Conservation (phyloP, 495 filamentous ascomycete genomes). For the Aspergillus nanangensis region DNA sequence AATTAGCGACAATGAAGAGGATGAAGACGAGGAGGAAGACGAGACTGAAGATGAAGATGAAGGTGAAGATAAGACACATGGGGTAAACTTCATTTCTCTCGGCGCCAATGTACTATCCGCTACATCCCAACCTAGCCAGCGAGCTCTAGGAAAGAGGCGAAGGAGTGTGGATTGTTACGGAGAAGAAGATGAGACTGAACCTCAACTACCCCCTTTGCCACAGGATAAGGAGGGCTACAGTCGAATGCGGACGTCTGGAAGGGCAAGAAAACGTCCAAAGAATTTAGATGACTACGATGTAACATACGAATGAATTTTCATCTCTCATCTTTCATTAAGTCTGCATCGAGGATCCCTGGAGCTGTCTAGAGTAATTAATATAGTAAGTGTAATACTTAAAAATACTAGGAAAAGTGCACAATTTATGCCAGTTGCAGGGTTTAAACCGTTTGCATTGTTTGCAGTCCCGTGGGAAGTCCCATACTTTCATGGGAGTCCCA, state of each 20-base stretch:
- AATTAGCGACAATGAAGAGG: neutral
- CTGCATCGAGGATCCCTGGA: neutral
- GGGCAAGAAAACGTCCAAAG: neutral
- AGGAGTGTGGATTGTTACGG: no score
- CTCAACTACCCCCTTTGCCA: no score
- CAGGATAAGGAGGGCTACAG: neutral
- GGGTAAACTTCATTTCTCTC: neutral
- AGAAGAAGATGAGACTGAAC: no score
- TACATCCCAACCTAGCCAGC: neutral
- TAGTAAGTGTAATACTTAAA: neutral
- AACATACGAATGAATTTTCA: neutral
- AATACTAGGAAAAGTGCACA: neutral
- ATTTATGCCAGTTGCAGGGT: neutral
- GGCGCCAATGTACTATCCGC: neutral
- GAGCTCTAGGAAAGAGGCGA: neutral
- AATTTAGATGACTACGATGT: neutral
- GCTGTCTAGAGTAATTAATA: neutral
- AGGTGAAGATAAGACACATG: neutral
- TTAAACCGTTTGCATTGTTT: neutral
- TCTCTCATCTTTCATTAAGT: neutral
- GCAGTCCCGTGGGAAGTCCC: neutral
- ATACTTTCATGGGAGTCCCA: neutral
- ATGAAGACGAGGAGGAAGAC: no score
- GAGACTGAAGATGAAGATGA: neutral
- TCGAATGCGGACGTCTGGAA: neutral